Evolutionary conservation across 306 rosid genomes (phyloP).

Genomic region (Medicago truncatula): MtrunA17r5.0-ANR NC_053042.1:52059001-52059500

Average conservation of each 20-base stretch:
- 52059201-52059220: constrained; percentile 40
- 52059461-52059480: constrained; percentile 85
- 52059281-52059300: constrained; percentile 48
- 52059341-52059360: constrained; percentile 61
- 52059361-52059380: constrained; percentile 51
- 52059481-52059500: constrained; percentile 88
- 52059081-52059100: constrained; percentile 54
- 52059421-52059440: constrained; percentile 64
- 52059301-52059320: constrained; percentile 53
- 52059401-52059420: constrained; percentile 55
- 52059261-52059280: constrained; percentile 37
- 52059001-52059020: no score
- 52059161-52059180: constrained; percentile 44
- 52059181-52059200: constrained; percentile 52
- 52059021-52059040: no score
- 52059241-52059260: constrained; percentile 48
- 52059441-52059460: constrained; percentile 71
- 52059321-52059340: constrained; percentile 51
- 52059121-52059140: constrained; percentile 37
- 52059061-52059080: constrained; percentile 13
- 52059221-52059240: constrained; percentile 46
- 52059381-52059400: constrained; percentile 51
- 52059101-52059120: constrained; percentile 41
- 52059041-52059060: background rate
- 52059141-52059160: constrained; percentile 48